phyloP scores from a whole-genome alignment of 345 rosid genomes.

The Populus nigra region DNA sequence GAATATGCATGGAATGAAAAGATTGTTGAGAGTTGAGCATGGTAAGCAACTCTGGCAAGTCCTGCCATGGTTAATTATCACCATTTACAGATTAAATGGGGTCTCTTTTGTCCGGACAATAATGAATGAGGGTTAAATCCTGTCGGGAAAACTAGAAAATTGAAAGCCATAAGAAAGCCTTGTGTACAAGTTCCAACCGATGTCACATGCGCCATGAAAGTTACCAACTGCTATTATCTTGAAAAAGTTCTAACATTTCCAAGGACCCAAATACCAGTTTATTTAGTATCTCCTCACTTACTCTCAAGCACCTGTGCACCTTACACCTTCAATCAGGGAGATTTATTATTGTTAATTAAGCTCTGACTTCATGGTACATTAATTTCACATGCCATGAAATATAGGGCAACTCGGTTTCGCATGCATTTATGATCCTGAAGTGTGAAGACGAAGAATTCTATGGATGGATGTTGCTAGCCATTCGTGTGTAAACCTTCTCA shows the following conservation, averaged over 20 bases:
- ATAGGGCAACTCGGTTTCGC: background rate
- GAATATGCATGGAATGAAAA: background rate
- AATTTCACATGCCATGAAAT: background rate
- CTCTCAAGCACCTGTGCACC: background rate
- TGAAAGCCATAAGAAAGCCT: background rate
- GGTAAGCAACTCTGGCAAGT: too few relatives aligned
- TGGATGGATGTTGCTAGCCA: too few relatives aligned
- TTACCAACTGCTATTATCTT: background rate
- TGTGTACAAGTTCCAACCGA: too few relatives aligned
- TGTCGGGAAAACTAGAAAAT: background rate
- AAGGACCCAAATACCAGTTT: background rate
- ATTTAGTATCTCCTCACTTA: background rate
- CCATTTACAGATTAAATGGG: background rate
- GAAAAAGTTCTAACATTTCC: background rate
- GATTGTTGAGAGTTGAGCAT: background rate
- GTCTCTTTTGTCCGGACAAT: background rate
- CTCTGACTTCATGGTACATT: background rate
- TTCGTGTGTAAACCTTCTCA: too few relatives aligned
- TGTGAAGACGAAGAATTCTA: too few relatives aligned
- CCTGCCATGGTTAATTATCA: background rate
- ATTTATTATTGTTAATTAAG: background rate
- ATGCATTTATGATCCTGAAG: background rate
- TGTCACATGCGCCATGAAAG: slow-evolving; percentile 5
- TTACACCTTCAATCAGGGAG: background rate
- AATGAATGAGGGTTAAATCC: background rate